Percentiles rank a stretch among this genome's conserved stretches.
Conservation (phyloP, 176 grass and related monocot genomes). For the Saccharum spontaneum region DNA sequence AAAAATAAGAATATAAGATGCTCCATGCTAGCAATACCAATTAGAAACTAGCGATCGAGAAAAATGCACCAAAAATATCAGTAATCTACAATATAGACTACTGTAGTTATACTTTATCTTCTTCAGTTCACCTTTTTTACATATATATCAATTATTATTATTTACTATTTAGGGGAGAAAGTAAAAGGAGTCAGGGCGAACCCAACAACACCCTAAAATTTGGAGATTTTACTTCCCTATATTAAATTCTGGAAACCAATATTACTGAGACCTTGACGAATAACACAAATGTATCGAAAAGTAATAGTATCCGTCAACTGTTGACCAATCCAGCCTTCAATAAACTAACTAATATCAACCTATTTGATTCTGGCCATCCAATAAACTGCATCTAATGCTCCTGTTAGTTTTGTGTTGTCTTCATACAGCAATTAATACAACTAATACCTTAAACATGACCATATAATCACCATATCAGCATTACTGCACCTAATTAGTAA, state of each 20-base stretch:
- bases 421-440: background rate
- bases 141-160: background rate
- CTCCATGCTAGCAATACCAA: background rate
- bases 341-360: constrained; percentile 11
- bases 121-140: background rate
- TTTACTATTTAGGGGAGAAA: background rate
- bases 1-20: constrained; percentile 23
- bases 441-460: background rate
- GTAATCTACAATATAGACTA: background rate
- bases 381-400: background rate
- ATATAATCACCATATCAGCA: background rate
- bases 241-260: constrained; percentile 21
- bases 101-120: background rate
- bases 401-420: background rate
- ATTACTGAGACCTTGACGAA: constrained; percentile 4
- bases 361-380: background rate
- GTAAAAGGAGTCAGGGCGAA: background rate
- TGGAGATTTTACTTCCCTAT: background rate
- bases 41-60: background rate
- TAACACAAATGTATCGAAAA: constrained; percentile 22
- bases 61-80: background rate
- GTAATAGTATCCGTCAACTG: background rate
- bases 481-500: background rate
- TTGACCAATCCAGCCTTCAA: background rate
- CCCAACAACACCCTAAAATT: background rate